Evolutionary conservation across 2,329 filamentous ascomycete species (phyloP).

Genomic region (Cercospora sp.): DNA sequence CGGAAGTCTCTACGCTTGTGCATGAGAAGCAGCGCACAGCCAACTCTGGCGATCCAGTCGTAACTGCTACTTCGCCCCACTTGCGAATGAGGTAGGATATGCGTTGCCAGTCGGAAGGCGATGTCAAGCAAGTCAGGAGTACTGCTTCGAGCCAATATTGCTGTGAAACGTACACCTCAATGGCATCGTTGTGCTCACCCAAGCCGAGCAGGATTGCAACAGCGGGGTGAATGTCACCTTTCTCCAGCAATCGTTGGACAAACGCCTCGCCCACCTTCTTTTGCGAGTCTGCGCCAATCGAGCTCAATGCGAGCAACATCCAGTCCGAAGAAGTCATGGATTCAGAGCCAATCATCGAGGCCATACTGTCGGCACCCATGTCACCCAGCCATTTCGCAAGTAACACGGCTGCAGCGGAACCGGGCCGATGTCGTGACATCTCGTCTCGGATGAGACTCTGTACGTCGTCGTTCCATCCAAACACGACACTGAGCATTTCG

Average conservation of each 20-base stretch:
- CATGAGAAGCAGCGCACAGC: slow-evolving; percentile 93
- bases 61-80: slow-evolving; percentile 91
- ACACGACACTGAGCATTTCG: slow-evolving; percentile 92
- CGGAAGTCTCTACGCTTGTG: slow-evolving; percentile 78
- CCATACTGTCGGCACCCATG: slow-evolving; percentile 76
- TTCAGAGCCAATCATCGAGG: slow-evolving; percentile 70
- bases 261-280: slow-evolving; percentile 90
- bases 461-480: slow-evolving; percentile 89
- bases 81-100: slow-evolving; percentile 85
- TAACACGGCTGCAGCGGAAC: slow-evolving; percentile 76
- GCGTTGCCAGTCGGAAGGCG: slow-evolving; percentile 84
- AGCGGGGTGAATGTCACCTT: slow-evolving; percentile 86
- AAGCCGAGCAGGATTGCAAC: slow-evolving; percentile 91
- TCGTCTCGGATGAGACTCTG: slow-evolving; percentile 82
- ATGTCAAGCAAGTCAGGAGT: slow-evolving; percentile 79
- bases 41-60: slow-evolving; percentile 81
- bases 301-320: slow-evolving; percentile 91
- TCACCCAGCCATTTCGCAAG: slow-evolving; percentile 92
- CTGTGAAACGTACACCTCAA: slow-evolving; percentile 93
- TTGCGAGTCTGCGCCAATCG: slow-evolving; percentile 74
- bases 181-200: slow-evolving; percentile 88
- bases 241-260: slow-evolving; percentile 84
- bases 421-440: slow-evolving; percentile 68
- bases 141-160: slow-evolving; percentile 91
- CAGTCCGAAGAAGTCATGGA: slow-evolving; percentile 93